Conservation (phyloP, 2,329 filamentous ascomycete species). For the Colletotrichum neosansevieriae region DNA sequence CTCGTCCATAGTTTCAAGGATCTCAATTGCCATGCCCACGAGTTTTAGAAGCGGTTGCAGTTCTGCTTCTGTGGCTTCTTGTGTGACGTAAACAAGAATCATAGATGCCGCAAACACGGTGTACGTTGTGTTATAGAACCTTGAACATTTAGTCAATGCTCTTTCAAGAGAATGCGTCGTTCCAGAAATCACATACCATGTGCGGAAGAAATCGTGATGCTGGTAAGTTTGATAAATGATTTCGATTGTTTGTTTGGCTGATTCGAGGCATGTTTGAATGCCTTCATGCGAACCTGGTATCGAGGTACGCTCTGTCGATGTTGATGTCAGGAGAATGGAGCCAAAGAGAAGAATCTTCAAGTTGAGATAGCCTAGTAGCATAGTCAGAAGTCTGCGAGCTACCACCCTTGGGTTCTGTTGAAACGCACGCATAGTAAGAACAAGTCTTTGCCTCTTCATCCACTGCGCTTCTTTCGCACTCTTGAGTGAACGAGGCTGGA, state of each 20-base stretch:
- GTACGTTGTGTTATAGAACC: conserved; percentile 50
- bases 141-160: not conserved
- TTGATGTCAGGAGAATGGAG: conserved; percentile 43
- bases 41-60: conserved; percentile 40
- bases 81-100: conserved; percentile 45
- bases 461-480: conserved; percentile 43
- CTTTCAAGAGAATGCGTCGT: fast-evolving
- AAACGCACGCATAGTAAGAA: conserved; percentile 43
- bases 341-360: conserved; percentile 46
- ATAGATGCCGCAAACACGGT: conserved; percentile 47
- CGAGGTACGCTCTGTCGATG: conserved; percentile 39
- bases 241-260: conserved; percentile 46
- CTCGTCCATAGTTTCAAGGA: conserved; percentile 45
- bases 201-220: conserved; percentile 48
- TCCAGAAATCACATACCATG: conserved; percentile 41
- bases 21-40: conserved; percentile 44
- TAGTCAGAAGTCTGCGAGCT: not conserved
- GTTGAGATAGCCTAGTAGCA: conserved; percentile 44
- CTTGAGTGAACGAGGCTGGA: conserved; percentile 35
- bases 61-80: conserved; percentile 42
- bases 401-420: not conserved
- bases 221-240: conserved; percentile 47
- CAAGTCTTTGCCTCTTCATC: conserved; percentile 46
- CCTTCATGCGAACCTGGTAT: conserved; percentile 41
- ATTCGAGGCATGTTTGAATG: conserved; percentile 44